These are phyloP conservation scores for Coemansia sp. DNA, from an alignment of 371 early-diverging fungal species.

Conservation along the genomic window DNA sequence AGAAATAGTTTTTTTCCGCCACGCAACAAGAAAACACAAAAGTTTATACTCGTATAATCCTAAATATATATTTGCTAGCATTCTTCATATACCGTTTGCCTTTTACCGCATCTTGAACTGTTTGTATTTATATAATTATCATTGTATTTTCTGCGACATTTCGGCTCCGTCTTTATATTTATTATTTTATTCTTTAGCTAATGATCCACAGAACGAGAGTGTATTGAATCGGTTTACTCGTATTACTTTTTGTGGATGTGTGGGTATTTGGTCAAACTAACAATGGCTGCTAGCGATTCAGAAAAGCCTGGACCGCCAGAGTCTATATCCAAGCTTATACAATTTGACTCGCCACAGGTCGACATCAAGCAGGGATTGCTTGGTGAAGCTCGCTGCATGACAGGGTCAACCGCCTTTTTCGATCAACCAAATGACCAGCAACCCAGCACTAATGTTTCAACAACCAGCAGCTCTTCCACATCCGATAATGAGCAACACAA, in stretches of 20 bases:
- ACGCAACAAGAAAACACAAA: neutral
- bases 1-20: constrained; percentile 6
- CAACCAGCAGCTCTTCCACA: neutral
- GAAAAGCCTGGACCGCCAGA: neutral
- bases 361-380: constrained; percentile 2
- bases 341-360: neutral
- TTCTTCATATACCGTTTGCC: neutral
- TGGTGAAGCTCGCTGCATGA: neutral
- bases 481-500: neutral
- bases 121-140: neutral
- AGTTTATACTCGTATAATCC: neutral
- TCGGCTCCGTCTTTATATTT: neutral
- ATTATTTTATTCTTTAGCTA: neutral
- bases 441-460: neutral
- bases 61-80: neutral
- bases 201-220: neutral
- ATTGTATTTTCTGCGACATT: neutral
- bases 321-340: neutral
- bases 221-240: neutral
- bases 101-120: neutral
- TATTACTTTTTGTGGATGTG: neutral
- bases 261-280: neutral
- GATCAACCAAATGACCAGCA: neutral
- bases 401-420: neutral
- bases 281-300: neutral